Evolutionary conservation across 371 early-diverging fungal genomes (phyloP).

Genomic region (Actinomortierella wolfii): DNA sequence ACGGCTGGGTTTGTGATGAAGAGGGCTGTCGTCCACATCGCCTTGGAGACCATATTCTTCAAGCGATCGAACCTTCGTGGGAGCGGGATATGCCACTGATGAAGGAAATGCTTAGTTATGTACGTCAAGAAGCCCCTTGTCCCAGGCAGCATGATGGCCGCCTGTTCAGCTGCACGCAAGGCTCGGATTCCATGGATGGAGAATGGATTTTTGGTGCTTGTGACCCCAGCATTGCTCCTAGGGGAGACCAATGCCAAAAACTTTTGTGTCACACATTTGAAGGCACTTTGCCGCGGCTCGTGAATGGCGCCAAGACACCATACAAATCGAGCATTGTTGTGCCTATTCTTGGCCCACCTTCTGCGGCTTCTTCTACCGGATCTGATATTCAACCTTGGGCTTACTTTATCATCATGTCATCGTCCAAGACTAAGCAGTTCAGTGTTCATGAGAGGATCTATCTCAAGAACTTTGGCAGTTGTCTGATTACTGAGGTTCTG

Average conservation of each 20-base stretch:
- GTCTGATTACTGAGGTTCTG: conserved; percentile 48
- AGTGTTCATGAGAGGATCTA: conserved; percentile 47
- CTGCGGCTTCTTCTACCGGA: conserved; percentile 3
- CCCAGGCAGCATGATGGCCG: conserved; percentile 7
- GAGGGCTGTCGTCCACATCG: conserved; percentile 41
- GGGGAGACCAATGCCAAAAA: conserved; percentile 10
- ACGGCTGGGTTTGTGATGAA: conserved; percentile 36
- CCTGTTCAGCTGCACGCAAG: conserved; percentile 16
- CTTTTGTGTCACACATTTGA: conserved; percentile 44
- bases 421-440: conserved; percentile 43
- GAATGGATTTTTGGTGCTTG: conserved; percentile 24
- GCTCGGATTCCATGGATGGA: conserved; percentile 24
- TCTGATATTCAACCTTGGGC: conserved; percentile 39
- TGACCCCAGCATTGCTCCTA: conserved; percentile 2
- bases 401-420: conserved; percentile 42
- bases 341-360: conserved; percentile 36
- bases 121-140: conserved; percentile 22
- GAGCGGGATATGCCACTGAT: conserved; percentile 30
- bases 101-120: conserved; percentile 38
- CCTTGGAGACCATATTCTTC: conserved; percentile 28
- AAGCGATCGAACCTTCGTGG: conserved; percentile 38
- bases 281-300: conserved; percentile 34
- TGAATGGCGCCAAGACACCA: conserved; percentile 14
- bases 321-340: conserved; percentile 44
- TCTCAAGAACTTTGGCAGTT: conserved; percentile 49